Percentiles rank a stretch among this genome's conserved stretches.
phyloP scores from a whole-genome alignment of 768 basidiomycete species.

The Lepiota venenata region DNA sequence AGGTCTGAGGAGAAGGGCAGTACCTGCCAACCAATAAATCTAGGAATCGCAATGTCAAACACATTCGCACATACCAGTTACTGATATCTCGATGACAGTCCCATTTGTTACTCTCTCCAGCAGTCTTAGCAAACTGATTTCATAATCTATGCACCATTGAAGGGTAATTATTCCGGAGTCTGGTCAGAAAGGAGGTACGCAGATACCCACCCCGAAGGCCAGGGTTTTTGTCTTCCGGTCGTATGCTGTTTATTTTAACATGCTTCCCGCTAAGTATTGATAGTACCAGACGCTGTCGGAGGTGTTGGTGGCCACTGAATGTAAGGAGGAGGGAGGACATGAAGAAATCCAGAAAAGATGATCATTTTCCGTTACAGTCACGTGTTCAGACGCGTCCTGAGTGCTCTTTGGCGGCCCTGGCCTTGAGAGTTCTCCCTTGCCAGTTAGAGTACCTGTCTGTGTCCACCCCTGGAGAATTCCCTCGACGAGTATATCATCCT shows the following conservation, averaged over 20 bases:
- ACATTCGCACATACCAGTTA: conserved; percentile 68
- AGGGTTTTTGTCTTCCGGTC: conserved; percentile 90
- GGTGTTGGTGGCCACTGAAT: conserved; percentile 78
- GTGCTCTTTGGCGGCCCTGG: background rate
- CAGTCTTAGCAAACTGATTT: conserved; percentile 84
- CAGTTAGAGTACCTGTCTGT: too few relatives aligned
- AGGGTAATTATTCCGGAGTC: background rate
- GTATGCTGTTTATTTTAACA: conserved; percentile 82
- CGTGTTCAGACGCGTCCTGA: too few relatives aligned
- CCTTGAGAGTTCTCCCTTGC: too few relatives aligned
- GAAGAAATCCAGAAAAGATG: conserved; percentile 6
- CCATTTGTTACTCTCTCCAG: conserved; percentile 94
- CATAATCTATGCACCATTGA: conserved; percentile 61
- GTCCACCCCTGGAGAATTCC: too few relatives aligned
- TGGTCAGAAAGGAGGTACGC: conserved; percentile 4
- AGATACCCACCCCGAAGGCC: conserved; percentile 73
- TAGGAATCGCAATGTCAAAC: background rate
- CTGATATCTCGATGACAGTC: conserved; percentile 91
- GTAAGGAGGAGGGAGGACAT: conserved; percentile 53
- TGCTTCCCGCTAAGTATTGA: conserved; percentile 86
- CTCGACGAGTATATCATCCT: too few relatives aligned
- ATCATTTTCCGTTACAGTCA: background rate
- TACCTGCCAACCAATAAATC: conserved; percentile 51
- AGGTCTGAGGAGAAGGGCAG: conserved; percentile 87
- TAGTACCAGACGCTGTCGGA: conserved; percentile 84